Base-by-base conservation (phyloP, 148 eudicot species). In the Heliamphora exappendiculata region DNA sequence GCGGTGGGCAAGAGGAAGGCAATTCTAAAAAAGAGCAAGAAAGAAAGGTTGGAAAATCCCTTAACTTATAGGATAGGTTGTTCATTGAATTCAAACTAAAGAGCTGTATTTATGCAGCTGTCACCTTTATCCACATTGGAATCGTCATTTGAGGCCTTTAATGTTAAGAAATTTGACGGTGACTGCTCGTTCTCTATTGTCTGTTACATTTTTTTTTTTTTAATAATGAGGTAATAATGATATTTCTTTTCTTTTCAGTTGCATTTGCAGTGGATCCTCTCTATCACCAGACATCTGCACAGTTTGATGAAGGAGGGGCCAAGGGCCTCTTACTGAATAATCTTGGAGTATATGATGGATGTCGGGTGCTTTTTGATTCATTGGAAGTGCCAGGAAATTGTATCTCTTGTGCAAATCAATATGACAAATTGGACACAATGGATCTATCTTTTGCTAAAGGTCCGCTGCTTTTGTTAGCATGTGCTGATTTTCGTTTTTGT, bases 231-330 rank as follows among this genome's bases (percentile, higher is more conserved):
- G 57, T 70, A 33, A 53, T 8, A 33, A 62, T 47, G 50, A 7
- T 34, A 8, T 68, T 44, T 47, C 68, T 72, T 70, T 72, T 71
- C 20, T 80, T 73, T 70, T 39, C 78, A 94, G 98, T 84, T 83
- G 96, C 98, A 72, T 94, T 94, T 85, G 96, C 90, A 20, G 96
- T 94, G 73, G 98, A 94, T 83, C 98, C 98, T 82, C 91, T 94
- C 72, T 94, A 94, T 78, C 97, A 94, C 75, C 98, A 94, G 83
- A 94, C 96, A 74, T 89, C 98, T 49, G 96, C 98, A 10, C 97
- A 94, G 85, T 94, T 92, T 85, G 98, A 94, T 83, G 98, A 94
- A 84, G 98, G 98, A 53, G 98, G 98, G 74, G 97, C 98, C 50
- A 94, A 92, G 90, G 98, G 97, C 81, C 84, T 94, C 64, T 84